These are phyloP conservation scores for Russula sp. DNA, from an alignment of 768 basidiomycete genomes.

Conservation along the genomic window DNA sequence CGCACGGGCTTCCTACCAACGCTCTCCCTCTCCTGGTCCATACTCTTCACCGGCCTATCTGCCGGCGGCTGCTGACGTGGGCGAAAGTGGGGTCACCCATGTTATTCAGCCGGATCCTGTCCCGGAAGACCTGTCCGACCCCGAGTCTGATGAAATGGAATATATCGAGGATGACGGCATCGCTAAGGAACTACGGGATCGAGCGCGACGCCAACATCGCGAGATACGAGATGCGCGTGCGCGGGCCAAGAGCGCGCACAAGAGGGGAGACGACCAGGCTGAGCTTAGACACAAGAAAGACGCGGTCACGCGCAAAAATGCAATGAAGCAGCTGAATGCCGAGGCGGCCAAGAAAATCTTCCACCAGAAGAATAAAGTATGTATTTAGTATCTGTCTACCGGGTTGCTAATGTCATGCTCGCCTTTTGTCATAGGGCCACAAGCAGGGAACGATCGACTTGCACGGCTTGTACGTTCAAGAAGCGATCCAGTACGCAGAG, in stretches of 20 bases:
- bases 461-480: slow-evolving; percentile 8
- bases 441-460: slow-evolving; percentile 8
- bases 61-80: too few relatives aligned
- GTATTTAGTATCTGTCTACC: neutral
- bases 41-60: neutral
- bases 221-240: neutral
- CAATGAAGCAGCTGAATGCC: neutral
- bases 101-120: neutral
- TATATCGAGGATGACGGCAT: neutral
- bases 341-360: slow-evolving; percentile 7
- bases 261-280: neutral
- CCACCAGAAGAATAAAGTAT: slow-evolving; percentile 14
- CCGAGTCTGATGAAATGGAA: too few relatives aligned
- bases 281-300: neutral
- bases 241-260: neutral
- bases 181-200: neutral
- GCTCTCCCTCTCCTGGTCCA: neutral
- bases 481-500: slow-evolving; percentile 10
- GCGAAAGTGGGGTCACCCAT: neutral
- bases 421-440: neutral
- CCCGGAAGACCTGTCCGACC: neutral
- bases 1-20: neutral
- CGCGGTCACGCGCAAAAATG: neutral
- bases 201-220: neutral
- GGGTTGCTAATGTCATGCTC: neutral